Conservation (phyloP, 192 early-diverging fungal species). For the Backusella tarrabulga region DNA sequence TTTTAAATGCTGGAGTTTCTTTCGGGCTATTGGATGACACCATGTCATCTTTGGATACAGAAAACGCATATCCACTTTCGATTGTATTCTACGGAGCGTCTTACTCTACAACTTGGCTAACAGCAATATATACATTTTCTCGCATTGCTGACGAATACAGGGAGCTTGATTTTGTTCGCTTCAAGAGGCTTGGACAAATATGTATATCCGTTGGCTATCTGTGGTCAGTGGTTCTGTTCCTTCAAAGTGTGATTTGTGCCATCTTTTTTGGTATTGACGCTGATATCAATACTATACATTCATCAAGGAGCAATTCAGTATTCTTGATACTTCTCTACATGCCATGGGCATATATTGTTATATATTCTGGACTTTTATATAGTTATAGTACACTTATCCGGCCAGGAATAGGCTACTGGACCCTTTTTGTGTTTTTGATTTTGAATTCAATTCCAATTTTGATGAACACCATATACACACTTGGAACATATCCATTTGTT, state of each 20-base stretch:
- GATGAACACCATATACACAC: neutral
- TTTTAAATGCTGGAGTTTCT: neutral
- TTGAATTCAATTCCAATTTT: conserved; percentile 7
- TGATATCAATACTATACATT: neutral
- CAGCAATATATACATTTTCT: neutral
- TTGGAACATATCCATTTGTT: neutral
- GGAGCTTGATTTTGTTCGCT: neutral
- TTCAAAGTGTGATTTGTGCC: neutral
- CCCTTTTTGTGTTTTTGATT: neutral
- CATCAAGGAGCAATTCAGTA: neutral
- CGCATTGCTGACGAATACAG: neutral
- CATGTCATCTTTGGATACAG: neutral
- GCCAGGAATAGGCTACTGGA: neutral
- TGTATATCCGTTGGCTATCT: neutral
- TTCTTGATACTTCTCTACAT: neutral
- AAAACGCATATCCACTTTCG: neutral
- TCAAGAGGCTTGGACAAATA: neutral
- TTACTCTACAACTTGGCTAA: neutral
- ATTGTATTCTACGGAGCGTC: neutral
- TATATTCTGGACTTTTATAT: neutral
- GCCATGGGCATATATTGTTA: neutral
- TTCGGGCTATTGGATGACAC: neutral
- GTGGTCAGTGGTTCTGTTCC: neutral
- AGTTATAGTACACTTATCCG: neutral
- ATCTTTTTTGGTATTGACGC: neutral